phyloP scores from a whole-genome alignment of 768 basidiomycete species.

The Tricholoma matsutake region DNA sequence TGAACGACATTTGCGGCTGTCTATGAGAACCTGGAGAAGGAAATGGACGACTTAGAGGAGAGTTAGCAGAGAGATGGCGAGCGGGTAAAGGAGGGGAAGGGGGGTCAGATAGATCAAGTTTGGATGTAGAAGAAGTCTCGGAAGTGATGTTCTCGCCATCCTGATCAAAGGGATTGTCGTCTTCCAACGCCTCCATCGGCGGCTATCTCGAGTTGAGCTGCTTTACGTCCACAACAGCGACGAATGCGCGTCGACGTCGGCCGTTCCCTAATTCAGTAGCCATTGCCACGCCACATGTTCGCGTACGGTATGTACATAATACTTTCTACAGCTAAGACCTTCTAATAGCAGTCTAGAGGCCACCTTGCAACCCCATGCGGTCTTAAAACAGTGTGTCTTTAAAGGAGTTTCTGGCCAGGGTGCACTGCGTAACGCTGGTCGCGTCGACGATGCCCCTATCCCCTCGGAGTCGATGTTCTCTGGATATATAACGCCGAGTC shows the following conservation, averaged over 20 bases:
- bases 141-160: conserved; percentile 41
- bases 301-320: too few species aligned
- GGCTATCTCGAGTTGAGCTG: background rate
- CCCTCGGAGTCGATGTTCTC: too few species aligned
- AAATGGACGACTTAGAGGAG: conserved; percentile 45
- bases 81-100: conserved; percentile 52
- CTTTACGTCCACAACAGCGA: background rate
- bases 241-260: background rate
- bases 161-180: conserved; percentile 67
- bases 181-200: conserved; percentile 51
- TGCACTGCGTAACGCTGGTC: too few species aligned
- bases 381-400: too few species aligned
- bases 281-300: too few species aligned
- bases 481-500: too few species aligned
- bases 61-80: conserved; percentile 45
- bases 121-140: conserved; percentile 52
- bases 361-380: too few species aligned
- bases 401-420: too few species aligned
- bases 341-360: too few species aligned
- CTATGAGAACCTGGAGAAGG: conserved; percentile 57
- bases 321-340: too few species aligned
- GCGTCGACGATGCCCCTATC: too few species aligned
- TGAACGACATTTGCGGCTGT: conserved; percentile 50
- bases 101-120: conserved; percentile 55
- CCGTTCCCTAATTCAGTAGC: too few species aligned